Evolutionary conservation across 2,329 filamentous ascomycete genomes (phyloP).

Genomic region (Westerdykella aurantiaca): DNA sequence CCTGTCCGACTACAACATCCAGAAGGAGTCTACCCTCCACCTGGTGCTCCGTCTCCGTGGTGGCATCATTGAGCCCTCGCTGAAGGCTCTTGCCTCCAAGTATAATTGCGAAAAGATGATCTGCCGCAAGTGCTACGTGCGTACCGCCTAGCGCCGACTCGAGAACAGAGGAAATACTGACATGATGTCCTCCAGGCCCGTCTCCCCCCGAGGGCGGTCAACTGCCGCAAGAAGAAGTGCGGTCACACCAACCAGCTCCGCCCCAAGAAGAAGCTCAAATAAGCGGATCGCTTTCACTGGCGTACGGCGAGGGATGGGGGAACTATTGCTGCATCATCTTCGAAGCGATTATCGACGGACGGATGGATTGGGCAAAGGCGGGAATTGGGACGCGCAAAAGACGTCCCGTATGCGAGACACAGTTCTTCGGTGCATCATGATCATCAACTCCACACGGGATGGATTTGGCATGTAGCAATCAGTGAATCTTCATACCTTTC

Average conservation of each 20-base stretch:
- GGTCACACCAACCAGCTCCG: conserved; percentile 99
- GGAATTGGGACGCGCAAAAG: background rate
- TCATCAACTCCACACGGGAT: conserved; percentile 16
- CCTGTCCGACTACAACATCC: conserved; percentile 97
- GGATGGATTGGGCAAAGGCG: conserved; percentile 17
- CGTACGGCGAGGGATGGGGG: conserved; percentile 24
- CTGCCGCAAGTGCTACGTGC: conserved; percentile 99
- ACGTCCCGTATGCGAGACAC: background rate
- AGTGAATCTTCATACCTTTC: conserved; percentile 30
- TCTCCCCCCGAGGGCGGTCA: conserved; percentile 96
- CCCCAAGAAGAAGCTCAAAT: conserved; percentile 99
- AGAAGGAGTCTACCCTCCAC: conserved; percentile 99
- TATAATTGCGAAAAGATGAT: conserved; percentile 99
- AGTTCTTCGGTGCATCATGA: background rate
- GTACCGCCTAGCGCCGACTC: conserved; percentile 37
- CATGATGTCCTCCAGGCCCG: conserved; percentile 49
- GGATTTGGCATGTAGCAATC: conserved; percentile 26
- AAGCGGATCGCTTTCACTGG: conserved; percentile 44
- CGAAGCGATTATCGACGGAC: conserved; percentile 24
- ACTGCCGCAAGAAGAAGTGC: conserved; percentile 99
- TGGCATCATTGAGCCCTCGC: conserved; percentile 95
- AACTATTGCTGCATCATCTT: conserved; percentile 16
- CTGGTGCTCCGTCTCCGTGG: conserved; percentile 97
- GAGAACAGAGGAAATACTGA: background rate
- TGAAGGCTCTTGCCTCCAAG: conserved; percentile 97